Conservation (phyloP, 148 eudicot genomes). For the Rhododendron ferrugineum region DNA sequence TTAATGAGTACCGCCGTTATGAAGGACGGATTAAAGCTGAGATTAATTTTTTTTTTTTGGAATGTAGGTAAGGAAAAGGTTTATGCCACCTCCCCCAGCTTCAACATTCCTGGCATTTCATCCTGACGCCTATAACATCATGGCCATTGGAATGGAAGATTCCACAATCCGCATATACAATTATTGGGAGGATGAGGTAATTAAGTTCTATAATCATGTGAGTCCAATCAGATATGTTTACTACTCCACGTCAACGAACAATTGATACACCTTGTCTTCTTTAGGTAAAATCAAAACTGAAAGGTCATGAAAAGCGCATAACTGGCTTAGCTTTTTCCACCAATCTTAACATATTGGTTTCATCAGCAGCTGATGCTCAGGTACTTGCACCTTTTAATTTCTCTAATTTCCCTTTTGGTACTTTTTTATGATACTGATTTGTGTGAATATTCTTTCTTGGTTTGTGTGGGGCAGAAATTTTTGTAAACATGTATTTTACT, state of each 20-base stretch:
- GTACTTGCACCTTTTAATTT: conserved; percentile 24
- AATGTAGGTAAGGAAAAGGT: conserved; percentile 71
- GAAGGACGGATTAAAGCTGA: neutral
- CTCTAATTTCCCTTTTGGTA: neutral
- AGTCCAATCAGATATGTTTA: neutral
- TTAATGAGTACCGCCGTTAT: conserved; percentile 13
- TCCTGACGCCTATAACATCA: conserved; percentile 82
- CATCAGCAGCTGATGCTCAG: conserved; percentile 93
- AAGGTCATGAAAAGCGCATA: conserved; percentile 69
- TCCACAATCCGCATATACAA: conserved; percentile 85
- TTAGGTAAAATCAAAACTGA: conserved; percentile 65
- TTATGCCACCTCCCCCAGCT: conserved; percentile 89
- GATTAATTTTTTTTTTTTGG: conserved; percentile 7
- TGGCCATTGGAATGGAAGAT: conserved; percentile 97
- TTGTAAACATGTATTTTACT: neutral
- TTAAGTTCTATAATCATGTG: neutral
- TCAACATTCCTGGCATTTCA: conserved; percentile 83
- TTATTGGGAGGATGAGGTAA: conserved; percentile 79
- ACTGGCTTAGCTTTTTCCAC: conserved; percentile 82
- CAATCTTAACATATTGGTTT: conserved; percentile 56
- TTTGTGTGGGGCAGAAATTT: too few relatives aligned
- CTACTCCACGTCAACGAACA: neutral
- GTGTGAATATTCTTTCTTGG: neutral
- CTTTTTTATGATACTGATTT: neutral
- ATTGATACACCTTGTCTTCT: neutral